These are phyloP conservation scores for Talaromyces adpressus DNA, from an alignment of 495 filamentous ascomycete species.

Conservation along the genomic window DNA sequence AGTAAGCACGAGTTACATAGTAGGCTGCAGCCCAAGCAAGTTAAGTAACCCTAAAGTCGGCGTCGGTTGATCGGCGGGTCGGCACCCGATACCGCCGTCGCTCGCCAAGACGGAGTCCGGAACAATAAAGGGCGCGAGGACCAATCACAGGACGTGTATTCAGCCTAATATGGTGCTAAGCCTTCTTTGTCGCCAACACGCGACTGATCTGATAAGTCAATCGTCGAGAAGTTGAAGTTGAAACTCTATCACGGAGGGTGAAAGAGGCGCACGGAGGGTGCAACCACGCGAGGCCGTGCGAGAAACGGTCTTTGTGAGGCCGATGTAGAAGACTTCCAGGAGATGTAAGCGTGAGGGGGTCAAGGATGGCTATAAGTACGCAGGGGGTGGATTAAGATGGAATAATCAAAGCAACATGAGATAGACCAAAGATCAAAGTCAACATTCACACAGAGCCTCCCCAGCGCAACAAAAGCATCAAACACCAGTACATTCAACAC, in stretches of 20 bases:
- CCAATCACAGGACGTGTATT: not conserved
- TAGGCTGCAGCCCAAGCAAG: no score
- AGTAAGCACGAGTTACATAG: no score
- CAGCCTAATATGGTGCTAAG: not conserved
- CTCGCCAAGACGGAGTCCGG: not conserved
- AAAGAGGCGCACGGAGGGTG: not conserved
- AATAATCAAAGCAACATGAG: no score
- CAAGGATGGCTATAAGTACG: not conserved
- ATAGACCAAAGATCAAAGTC: not conserved
- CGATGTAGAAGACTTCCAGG: not conserved
- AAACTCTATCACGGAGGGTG: not conserved
- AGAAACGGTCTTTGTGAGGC: not conserved
- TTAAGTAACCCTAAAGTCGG: not conserved
- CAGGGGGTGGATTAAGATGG: not conserved
- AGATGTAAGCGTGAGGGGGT: not conserved
- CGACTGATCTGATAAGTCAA: not conserved
- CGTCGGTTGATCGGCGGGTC: not conserved
- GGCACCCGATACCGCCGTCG: not conserved
- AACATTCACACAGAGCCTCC: not conserved
- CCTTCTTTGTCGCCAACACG: not conserved
- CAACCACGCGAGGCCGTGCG: not conserved
- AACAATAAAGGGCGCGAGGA: not conserved
- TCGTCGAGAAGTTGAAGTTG: no score
- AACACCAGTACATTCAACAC: not conserved
- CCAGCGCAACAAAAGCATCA: not conserved